Evolutionary conservation across 306 rosid species (phyloP).

Genomic region (Prunus campanulata): DNA sequence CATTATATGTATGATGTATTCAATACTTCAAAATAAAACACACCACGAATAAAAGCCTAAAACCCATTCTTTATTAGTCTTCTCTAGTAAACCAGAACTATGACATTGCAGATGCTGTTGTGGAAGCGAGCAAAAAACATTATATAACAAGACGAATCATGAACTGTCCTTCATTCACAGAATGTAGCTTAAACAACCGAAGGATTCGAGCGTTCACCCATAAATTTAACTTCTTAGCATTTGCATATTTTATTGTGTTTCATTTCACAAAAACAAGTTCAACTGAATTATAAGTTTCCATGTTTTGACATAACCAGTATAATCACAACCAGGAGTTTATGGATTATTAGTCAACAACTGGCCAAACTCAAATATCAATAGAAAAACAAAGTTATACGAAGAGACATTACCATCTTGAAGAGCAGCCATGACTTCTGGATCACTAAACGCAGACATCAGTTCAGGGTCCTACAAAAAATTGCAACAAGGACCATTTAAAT

Average conservation of each 20-base stretch:
- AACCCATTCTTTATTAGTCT: background rate
- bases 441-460: constrained; percentile 75
- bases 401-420: constrained; percentile 74
- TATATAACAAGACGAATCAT: background rate
- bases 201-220: background rate
- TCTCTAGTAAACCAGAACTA: background rate
- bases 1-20: too few species aligned
- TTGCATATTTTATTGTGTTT: background rate
- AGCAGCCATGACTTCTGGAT: constrained; percentile 95
- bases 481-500: constrained; percentile 5
- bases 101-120: background rate
- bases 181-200: background rate
- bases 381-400: background rate
- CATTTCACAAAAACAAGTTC: background rate
- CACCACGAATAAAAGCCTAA: background rate
- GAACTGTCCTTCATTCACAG: background rate
- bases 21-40: background rate
- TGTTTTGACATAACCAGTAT: background rate
- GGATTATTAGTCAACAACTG: background rate
- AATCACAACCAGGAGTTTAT: background rate
- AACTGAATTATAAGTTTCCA: background rate
- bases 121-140: background rate
- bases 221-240: background rate
- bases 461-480: constrained; percentile 67
- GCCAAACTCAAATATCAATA: background rate